Conservation (phyloP, 805 yeast species). For the Starmerella etchellsii region DNA sequence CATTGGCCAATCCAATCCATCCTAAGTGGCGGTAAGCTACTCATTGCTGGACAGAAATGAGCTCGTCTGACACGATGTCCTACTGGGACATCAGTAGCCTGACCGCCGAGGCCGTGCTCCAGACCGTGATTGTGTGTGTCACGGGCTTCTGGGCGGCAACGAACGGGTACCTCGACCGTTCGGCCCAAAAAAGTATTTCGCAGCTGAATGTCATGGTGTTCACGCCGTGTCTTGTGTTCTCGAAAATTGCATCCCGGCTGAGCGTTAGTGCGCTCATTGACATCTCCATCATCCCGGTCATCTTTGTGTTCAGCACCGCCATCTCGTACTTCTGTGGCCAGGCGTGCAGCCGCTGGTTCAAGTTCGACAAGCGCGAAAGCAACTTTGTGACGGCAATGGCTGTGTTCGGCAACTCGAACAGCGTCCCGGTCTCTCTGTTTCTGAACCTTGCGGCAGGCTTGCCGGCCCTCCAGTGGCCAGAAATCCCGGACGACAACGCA, state of each 20-base stretch:
- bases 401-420: constrained; percentile 90
- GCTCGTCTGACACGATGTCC: constrained; percentile 17
- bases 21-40: no score
- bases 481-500: constrained; percentile 39
- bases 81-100: constrained; percentile 38
- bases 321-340: constrained; percentile 57
- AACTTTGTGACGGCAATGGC: constrained; percentile 95
- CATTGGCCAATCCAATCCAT: no score
- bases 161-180: constrained; percentile 51
- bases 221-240: constrained; percentile 89
- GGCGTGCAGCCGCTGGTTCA: constrained; percentile 39
- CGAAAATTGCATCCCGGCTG: constrained; percentile 55
- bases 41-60: no score
- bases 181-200: constrained; percentile 67
- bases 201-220: constrained; percentile 76
- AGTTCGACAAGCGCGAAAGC: constrained; percentile 58
- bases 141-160: constrained; percentile 80
- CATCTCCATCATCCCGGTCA: constrained; percentile 69
- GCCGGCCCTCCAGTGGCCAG: constrained; percentile 48
- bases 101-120: constrained; percentile 82
- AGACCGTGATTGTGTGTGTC: constrained; percentile 74
- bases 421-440: constrained; percentile 80
- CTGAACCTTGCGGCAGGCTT: constrained; percentile 52
- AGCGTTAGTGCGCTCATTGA: constrained; percentile 68
- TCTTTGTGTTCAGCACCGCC: constrained; percentile 70